phyloP scores from a whole-genome alignment of 2,329 filamentous ascomycete species.

The Botrytis deweyae region DNA sequence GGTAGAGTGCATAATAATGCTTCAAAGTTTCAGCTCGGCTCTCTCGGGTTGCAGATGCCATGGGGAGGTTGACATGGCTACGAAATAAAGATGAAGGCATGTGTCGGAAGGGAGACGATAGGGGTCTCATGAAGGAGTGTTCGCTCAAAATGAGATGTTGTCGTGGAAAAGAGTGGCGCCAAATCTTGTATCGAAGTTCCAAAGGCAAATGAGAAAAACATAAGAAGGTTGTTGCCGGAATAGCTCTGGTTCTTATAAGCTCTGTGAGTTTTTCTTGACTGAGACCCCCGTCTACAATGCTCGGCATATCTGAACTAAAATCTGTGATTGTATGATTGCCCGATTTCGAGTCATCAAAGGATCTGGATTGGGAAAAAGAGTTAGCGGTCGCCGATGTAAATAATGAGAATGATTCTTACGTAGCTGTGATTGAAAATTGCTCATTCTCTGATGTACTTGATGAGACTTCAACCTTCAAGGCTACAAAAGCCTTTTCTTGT shows the following conservation, averaged over 20 bases:
- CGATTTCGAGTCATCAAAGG: not conserved
- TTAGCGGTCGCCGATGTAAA: not conserved
- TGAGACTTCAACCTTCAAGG: not conserved
- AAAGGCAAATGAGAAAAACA: not conserved
- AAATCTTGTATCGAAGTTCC: not conserved
- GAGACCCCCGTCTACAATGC: not conserved
- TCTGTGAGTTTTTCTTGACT: not conserved
- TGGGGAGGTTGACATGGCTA: not conserved
- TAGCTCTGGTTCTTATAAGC: not conserved
- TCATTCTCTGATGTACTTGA: not conserved
- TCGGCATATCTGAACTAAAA: not conserved
- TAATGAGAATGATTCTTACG: not conserved
- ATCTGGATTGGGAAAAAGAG: not conserved
- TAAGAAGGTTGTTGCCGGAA: not conserved
- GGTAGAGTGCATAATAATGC: not conserved
- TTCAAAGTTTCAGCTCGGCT: constrained; percentile 1
- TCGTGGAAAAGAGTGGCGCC: not conserved
- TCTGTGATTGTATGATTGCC: not conserved
- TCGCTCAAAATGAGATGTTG: not conserved
- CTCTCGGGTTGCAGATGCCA: not conserved
- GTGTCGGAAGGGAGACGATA: no score
- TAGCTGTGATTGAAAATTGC: no score
- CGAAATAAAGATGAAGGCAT: no score
- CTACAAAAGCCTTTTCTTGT: not conserved
- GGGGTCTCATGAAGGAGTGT: not conserved